A percentile compares a stretch with the other conserved stretches of the same genome.
phyloP scores from a whole-genome alignment of 2,329 filamentous ascomycete genomes.

The Aspergillus neotritici region DNA sequence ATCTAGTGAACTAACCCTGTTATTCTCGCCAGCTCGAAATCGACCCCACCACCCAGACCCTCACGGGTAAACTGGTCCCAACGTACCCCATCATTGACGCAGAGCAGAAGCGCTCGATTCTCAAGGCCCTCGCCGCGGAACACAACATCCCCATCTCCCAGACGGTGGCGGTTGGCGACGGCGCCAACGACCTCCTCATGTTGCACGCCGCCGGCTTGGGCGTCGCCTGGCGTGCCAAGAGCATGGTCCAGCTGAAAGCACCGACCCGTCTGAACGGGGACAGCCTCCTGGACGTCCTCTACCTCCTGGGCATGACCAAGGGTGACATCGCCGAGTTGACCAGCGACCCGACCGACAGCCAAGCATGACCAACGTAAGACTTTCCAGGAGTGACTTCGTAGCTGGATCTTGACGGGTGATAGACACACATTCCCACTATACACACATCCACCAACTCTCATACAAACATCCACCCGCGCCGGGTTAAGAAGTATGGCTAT shows the following conservation, averaged over 20 bases:
- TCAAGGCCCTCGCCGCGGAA: conserved; percentile 50
- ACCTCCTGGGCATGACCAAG: conserved; percentile 51
- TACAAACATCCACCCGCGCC: no score
- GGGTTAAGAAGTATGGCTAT: no score
- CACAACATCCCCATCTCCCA: conserved; percentile 51
- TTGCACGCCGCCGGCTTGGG: conserved; percentile 57
- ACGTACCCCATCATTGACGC: conserved; percentile 54
- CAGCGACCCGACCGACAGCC: conserved; percentile 6
- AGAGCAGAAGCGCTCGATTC: conserved; percentile 51
- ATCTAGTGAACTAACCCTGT: conserved; percentile 4
- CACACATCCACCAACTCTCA: no score
- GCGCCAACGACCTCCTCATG: conserved; percentile 62
- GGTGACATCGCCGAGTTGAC: conserved; percentile 46
- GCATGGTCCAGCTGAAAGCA: conserved; percentile 57
- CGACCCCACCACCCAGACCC: conserved; percentile 39
- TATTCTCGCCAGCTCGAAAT: conserved; percentile 42
- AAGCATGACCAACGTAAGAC: background rate
- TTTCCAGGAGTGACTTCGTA: no score
- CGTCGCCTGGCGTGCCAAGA: conserved; percentile 60
- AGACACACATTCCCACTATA: no score
- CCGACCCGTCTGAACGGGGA: conserved; percentile 55
- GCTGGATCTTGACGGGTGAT: no score
- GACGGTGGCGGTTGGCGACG: conserved; percentile 57
- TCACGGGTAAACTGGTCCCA: conserved; percentile 55
- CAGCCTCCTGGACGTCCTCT: conserved; percentile 54